Evolutionary conservation across 2,329 filamentous ascomycete species (phyloP).

Genomic region (Fusarium compactum): DNA sequence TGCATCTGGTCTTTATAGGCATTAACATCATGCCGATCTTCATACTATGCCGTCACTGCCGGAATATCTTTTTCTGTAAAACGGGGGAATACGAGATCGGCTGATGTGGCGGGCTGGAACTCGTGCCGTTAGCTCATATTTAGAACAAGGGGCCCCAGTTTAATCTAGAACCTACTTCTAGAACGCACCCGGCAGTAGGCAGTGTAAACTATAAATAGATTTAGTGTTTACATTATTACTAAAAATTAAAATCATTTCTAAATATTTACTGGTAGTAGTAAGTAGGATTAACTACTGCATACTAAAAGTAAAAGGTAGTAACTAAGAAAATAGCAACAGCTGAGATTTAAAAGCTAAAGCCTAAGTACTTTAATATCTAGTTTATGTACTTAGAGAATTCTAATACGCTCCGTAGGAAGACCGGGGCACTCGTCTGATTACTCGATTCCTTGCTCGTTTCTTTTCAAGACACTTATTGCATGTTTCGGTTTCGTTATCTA

Average conservation of each 20-base stretch:
- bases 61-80: background rate
- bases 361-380: too few relatives aligned
- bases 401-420: too few relatives aligned
- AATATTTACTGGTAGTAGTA: fast-evolving
- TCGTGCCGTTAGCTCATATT: background rate
- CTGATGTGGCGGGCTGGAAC: background rate
- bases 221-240: background rate
- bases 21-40: background rate
- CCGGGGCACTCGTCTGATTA: too few relatives aligned
- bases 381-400: too few relatives aligned
- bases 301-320: fast-evolving
- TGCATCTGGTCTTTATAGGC: background rate
- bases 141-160: background rate
- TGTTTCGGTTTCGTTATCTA: background rate
- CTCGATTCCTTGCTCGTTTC: too few relatives aligned
- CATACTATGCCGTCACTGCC: background rate
- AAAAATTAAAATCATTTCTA: fast-evolving
- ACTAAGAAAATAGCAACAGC: background rate
- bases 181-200: background rate
- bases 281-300: background rate
- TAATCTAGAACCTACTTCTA: background rate
- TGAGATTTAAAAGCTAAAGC: too few relatives aligned
- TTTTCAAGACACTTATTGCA: background rate
- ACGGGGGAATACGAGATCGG: background rate
- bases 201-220: background rate